phyloP scores from a whole-genome alignment of 805 yeast species.

The Wickerhamiella azymoides region DNA sequence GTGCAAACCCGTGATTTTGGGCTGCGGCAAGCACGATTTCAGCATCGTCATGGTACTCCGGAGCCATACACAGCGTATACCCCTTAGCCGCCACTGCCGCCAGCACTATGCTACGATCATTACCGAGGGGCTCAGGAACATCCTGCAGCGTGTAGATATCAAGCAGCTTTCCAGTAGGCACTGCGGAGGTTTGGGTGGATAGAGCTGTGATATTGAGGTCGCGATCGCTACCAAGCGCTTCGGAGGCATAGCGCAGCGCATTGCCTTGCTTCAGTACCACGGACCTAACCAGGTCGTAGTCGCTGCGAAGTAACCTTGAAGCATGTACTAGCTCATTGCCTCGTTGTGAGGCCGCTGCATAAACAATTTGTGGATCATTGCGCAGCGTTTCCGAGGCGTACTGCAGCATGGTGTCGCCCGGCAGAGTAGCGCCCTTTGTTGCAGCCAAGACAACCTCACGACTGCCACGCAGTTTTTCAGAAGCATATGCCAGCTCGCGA shows the following conservation, averaged over 20 bases:
- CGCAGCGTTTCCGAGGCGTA: neutral
- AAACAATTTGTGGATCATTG: neutral
- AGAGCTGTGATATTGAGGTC: neutral
- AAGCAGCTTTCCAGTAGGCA: too few species aligned
- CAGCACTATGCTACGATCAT: neutral
- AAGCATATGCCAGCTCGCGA: too few species aligned
- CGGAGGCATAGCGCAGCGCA: neutral
- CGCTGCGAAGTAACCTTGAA: too few species aligned
- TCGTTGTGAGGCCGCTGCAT: neutral
- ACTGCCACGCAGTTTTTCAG: too few species aligned
- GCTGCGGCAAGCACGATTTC: neutral
- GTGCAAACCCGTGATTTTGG: neutral
- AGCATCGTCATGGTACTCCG: neutral
- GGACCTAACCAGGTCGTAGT: too few species aligned
- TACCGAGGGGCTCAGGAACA: too few species aligned
- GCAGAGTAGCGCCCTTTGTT: too few species aligned
- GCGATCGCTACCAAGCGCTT: neutral
- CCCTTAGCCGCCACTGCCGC: slow-evolving; percentile 2
- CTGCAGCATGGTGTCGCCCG: neutral
- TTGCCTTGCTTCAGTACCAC: neutral
- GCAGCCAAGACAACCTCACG: too few species aligned
- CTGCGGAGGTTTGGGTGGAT: too few species aligned
- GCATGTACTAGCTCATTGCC: too few species aligned
- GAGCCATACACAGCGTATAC: neutral
- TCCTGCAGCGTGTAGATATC: too few species aligned